Evolutionary conservation across 2,329 filamentous ascomycete genomes (phyloP), one percentile per base, ranked within the genome.

Genomic region (Sporothrix mexicana): DNA sequence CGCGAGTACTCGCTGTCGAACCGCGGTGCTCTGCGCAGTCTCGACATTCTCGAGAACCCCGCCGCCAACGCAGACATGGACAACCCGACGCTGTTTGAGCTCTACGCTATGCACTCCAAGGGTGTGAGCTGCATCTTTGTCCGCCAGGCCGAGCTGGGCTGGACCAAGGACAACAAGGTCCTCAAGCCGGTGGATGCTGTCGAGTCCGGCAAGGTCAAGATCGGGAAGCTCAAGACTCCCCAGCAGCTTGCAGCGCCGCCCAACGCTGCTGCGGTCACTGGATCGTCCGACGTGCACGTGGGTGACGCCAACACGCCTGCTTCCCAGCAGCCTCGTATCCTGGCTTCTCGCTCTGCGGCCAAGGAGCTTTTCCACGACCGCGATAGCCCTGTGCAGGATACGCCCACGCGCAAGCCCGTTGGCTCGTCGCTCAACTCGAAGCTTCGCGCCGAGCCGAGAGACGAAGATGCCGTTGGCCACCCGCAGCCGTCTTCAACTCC

Each of bases 51-150:
- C 36, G 90, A 91, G 78, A 91, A 87, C 77, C 90, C 92, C 47
- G 88, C 91, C 72, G 88, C 89, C 74, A 83, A 86, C 7, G 86
- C 89, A 74, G 88, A 88, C 53, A 85, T 85, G 30, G 90, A 92
- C 25, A 92, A 96, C 75, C 89, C 89, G 17, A 90, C 91, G 0
- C 84, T 98, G 15, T 98, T 99, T 78, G 96, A 99, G 84, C 87
- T 99, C 10, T 99, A 99, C 80, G 92, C 94, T 45, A 97, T 98
- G 92, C 95, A 99, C 81, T 98, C 96, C 12, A 97, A 94, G 83
- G 96, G 96, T 74, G 94, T 98, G n/a, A 95, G 95, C 20, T 95
- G 93, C 78, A 81, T 98, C 70, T 91, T 90, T 75, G 90, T 99
- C 80, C 95, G 92, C 80, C 93, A 95, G 80, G 89, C 91, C 69